These are phyloP conservation scores for Eucalyptus albens DNA, from an alignment of 345 rosid species.

Conservation along the genomic window DNA sequence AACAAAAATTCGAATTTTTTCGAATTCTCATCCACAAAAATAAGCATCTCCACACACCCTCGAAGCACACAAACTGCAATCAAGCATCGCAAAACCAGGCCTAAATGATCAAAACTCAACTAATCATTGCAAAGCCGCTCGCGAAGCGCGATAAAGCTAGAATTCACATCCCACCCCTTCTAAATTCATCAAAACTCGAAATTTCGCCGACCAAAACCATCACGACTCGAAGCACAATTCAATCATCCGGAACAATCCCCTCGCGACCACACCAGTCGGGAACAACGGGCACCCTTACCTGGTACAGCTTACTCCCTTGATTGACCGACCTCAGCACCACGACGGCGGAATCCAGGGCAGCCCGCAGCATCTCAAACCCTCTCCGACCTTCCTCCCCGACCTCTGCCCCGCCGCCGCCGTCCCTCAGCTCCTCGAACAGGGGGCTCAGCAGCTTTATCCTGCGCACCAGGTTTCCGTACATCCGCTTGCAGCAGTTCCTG, in stretches of 20 bases:
- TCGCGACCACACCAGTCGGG: conserved; percentile 1
- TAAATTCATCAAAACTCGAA: background rate
- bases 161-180: background rate
- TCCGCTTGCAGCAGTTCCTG: conserved; percentile 38
- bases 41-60: background rate
- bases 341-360: conserved; percentile 52
- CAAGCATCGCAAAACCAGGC: background rate
- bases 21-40: background rate
- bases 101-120: background rate
- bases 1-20: background rate
- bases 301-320: conserved; percentile 75
- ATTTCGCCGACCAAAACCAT: background rate
- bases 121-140: background rate
- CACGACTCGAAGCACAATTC: background rate
- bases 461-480: conserved; percentile 74
- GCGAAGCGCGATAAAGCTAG: background rate
- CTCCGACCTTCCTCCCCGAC: conserved; percentile 21
- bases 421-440: conserved; percentile 83
- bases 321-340: conserved; percentile 46
- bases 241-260: background rate
- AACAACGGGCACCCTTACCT: conserved; percentile 22
- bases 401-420: conserved; percentile 5
- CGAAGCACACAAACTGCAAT: background rate
- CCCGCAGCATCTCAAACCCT: conserved; percentile 39
- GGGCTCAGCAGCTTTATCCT: conserved; percentile 92